These are phyloP conservation scores for Verbena officinalis DNA, from an alignment of 257 asterid genomes.

Conservation along the genomic window DNA sequence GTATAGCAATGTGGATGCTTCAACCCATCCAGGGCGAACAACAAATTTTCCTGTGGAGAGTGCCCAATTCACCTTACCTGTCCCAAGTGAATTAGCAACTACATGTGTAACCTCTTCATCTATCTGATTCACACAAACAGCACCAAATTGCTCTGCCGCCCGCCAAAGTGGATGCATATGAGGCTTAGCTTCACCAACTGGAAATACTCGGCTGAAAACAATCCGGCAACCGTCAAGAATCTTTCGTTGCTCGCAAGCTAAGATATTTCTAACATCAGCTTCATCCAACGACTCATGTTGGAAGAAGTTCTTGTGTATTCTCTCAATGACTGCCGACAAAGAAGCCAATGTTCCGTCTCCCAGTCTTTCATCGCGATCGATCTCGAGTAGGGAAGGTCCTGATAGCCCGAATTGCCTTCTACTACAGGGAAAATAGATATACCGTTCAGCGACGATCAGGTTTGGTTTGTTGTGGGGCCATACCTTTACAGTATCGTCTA, in stretches of 20 bases:
- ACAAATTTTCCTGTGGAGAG: slow-evolving; percentile 71
- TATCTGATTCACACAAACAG: slow-evolving; percentile 77
- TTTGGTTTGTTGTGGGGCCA: slow-evolving; percentile 95
- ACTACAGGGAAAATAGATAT: slow-evolving; percentile 95
- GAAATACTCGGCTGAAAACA: slow-evolving; percentile 92
- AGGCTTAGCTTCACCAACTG: slow-evolving; percentile 92
- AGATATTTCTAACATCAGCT: slow-evolving; percentile 89
- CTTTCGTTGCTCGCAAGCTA: slow-evolving; percentile 82
- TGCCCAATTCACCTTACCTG: slow-evolving; percentile 99
- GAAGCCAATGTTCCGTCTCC: slow-evolving; percentile 97
- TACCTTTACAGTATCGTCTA: slow-evolving; percentile 92
- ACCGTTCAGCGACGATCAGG: slow-evolving; percentile 95
- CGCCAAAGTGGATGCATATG: slow-evolving; percentile 97
- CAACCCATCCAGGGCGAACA: slow-evolving; percentile 99
- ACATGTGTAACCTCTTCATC: slow-evolving; percentile 97
- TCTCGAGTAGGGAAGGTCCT: slow-evolving; percentile 97
- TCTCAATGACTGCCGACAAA: slow-evolving; percentile 82
- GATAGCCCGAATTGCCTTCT: slow-evolving; percentile 94
- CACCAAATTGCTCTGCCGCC: slow-evolving; percentile 97
- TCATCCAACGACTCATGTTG: slow-evolving; percentile 69
- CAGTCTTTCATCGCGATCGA: slow-evolving; percentile 96
- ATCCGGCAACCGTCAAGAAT: slow-evolving; percentile 89
- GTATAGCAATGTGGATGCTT: slow-evolving; percentile 93
- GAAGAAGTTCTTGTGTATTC: slow-evolving; percentile 76
- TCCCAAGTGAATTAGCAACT: slow-evolving; percentile 94